Evolutionary conservation across 2,329 filamentous ascomycete genomes (phyloP).

Genomic region (Paecilomyces sp.): DNA sequence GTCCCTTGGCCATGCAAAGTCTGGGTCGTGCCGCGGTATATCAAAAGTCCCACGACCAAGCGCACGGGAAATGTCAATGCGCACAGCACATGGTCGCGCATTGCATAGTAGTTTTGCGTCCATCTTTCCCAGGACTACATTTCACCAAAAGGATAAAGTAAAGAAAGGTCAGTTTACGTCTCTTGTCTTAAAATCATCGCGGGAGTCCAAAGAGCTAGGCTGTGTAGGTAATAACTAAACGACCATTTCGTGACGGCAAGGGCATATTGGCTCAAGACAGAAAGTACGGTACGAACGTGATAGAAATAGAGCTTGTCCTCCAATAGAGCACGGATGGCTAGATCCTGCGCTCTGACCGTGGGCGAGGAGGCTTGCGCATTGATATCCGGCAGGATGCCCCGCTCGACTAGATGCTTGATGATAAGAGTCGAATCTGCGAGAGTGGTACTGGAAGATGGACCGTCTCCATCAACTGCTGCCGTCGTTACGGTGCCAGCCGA

Average conservation of each 20-base stretch:
- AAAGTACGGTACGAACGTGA: slow-evolving; percentile 28
- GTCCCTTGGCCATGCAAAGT: slow-evolving; percentile 54
- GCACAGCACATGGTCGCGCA: slow-evolving; percentile 47
- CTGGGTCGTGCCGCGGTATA: slow-evolving; percentile 35
- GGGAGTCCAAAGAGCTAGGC: not conserved
- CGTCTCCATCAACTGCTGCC: not conserved
- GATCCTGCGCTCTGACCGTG: slow-evolving; percentile 39
- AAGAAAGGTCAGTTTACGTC: not conserved
- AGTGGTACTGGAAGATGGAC: not conserved
- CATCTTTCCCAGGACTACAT: slow-evolving; percentile 47
- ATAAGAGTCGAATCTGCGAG: slow-evolving; percentile 54
- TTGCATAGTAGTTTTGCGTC: slow-evolving; percentile 52
- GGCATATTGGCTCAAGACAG: not conserved
- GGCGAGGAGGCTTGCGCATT: slow-evolving; percentile 36
- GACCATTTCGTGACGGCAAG: not conserved
- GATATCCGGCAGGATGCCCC: slow-evolving; percentile 41
- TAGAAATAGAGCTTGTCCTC: slow-evolving; percentile 58
- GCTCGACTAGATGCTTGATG: slow-evolving; percentile 36
- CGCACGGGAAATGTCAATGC: slow-evolving; percentile 47
- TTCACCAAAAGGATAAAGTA: not conserved
- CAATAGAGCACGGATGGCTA: slow-evolving; percentile 47
- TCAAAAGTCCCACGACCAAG: slow-evolving; percentile 44
- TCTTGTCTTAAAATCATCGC: not conserved
- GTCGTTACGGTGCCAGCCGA: not conserved
- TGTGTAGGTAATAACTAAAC: not conserved